Conservation (phyloP, 768 basidiomycete species). For the Symmetrospora coprosmae region DNA sequence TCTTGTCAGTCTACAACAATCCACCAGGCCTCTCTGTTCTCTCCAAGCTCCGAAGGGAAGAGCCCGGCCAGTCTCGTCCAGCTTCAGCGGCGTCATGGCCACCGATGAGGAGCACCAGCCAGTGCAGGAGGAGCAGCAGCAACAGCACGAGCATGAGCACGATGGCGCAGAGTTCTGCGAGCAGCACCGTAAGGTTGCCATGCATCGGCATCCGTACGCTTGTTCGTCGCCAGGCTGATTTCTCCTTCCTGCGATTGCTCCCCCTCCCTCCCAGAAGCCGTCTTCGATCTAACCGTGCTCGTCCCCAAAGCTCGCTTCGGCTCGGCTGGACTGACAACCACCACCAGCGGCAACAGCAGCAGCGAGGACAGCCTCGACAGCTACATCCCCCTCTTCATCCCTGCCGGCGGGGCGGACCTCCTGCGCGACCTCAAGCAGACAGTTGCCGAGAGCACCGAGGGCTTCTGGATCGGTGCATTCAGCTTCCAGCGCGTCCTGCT, state of each 20-base stretch:
- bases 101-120: not conserved
- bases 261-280: not conserved
- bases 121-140: no score
- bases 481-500: slow-evolving; percentile 33
- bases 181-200: not conserved
- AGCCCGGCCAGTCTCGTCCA: no score
- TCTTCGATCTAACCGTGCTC: slow-evolving; percentile 27
- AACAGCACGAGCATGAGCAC: not conserved
- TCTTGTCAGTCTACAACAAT: no score
- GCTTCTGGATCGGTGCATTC: slow-evolving; percentile 42
- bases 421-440: slow-evolving; percentile 37
- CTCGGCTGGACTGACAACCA: no score
- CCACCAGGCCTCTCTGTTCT: no score
- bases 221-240: not conserved
- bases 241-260: not conserved
- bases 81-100: no score
- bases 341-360: slow-evolving; percentile 3
- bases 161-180: not conserved
- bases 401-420: slow-evolving; percentile 29
- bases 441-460: slow-evolving; percentile 39
- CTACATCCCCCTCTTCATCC: slow-evolving; percentile 21
- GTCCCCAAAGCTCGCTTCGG: slow-evolving; percentile 25
- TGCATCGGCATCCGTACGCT: not conserved
- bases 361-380: slow-evolving; percentile 26
- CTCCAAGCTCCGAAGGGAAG: no score